A percentile compares a stretch with the other conserved stretches of the same genome.
phyloP scores from a whole-genome alignment of 352 stramenopile species.

The Pythium guiyangense region DNA sequence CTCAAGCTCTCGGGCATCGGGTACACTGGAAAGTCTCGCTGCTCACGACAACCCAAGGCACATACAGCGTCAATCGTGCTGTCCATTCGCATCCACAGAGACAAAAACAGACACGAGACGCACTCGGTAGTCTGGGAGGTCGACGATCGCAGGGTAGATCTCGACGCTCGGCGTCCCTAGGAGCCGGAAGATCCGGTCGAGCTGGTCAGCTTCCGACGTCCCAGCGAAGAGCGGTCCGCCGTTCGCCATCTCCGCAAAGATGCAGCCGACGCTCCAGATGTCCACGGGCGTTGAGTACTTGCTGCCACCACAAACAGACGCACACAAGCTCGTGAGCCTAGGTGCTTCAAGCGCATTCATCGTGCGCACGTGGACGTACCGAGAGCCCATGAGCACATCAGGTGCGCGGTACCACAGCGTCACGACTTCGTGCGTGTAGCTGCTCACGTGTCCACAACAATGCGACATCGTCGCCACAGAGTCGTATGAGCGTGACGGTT shows the following conservation, averaged over 20 bases:
- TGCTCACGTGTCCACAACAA: constrained; percentile 9
- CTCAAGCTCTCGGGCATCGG: constrained; percentile 80
- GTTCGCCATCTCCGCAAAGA: constrained; percentile 97
- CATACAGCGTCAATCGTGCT: background rate
- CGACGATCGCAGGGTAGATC: constrained; percentile 95
- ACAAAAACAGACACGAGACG: constrained; percentile 13
- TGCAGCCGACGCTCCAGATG: constrained; percentile 99
- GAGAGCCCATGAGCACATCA: constrained; percentile 97
- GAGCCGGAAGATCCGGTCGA: constrained; percentile 97
- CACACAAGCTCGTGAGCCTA: background rate
- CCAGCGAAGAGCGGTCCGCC: constrained; percentile 93
- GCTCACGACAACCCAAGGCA: background rate
- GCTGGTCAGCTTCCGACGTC: constrained; percentile 96
- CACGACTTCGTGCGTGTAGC: constrained; percentile 99
- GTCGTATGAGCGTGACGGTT: background rate
- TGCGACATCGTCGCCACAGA: background rate
- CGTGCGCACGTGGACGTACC: constrained; percentile 29
- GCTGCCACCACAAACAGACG: constrained; percentile 19
- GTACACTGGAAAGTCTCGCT: constrained; percentile 92
- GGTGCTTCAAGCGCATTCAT: background rate
- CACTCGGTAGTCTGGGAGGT: constrained; percentile 96
- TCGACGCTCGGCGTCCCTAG: constrained; percentile 93
- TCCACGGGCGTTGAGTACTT: constrained; percentile 99
- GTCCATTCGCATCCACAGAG: background rate
- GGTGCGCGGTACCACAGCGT: constrained; percentile 99